Percentiles rank a stretch among this genome's conserved stretches.
These are phyloP conservation scores for Candida nonsorbophila DNA, from an alignment of 805 yeast genomes.

Conservation along the genomic window DNA sequence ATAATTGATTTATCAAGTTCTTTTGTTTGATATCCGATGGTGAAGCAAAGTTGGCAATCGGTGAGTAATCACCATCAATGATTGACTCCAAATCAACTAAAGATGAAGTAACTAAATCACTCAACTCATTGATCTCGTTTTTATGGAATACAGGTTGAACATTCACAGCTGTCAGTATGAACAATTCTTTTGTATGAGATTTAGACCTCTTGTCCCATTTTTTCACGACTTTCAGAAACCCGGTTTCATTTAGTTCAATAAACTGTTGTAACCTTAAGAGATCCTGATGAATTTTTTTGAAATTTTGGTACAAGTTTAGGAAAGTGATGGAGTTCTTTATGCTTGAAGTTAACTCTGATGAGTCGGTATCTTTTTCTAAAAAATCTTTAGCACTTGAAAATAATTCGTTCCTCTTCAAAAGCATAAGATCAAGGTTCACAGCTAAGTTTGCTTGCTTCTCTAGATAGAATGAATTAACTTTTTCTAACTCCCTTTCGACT, in stretches of 20 bases:
- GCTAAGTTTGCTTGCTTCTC: constrained; percentile 88
- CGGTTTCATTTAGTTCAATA: constrained; percentile 91
- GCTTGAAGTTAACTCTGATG: constrained; percentile 21
- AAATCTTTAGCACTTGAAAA: constrained; percentile 19
- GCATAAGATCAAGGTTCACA: constrained; percentile 68
- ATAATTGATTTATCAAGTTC: constrained; percentile 5
- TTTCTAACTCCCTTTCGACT: constrained; percentile 90
- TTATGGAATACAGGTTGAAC: constrained; percentile 96
- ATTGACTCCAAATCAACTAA: constrained; percentile 68
- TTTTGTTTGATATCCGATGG: constrained; percentile 1
- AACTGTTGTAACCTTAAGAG: constrained; percentile 85
- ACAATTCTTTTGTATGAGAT: constrained; percentile 89
- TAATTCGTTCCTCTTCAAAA: constrained; percentile 60
- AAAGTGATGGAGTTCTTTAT: constrained; percentile 69
- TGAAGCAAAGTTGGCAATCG: constrained; percentile 14
- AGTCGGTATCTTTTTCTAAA: constrained; percentile 5
- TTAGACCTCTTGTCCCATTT: constrained; percentile 98
- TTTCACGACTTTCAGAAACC: constrained; percentile 90
- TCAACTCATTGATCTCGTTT: constrained; percentile 75
- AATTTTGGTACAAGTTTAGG: constrained; percentile 79
- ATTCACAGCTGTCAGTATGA: constrained; percentile 85
- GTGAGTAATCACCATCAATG: constrained; percentile 40
- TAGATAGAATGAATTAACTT: constrained; percentile 86
- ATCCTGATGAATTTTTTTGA: constrained; percentile 85
- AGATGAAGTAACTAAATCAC: constrained; percentile 66